Evolutionary conservation across 23 red algal species (phyloP), one percentile per base, ranked within the genome.

Genomic region (Pyropia haitanensis): DNA sequence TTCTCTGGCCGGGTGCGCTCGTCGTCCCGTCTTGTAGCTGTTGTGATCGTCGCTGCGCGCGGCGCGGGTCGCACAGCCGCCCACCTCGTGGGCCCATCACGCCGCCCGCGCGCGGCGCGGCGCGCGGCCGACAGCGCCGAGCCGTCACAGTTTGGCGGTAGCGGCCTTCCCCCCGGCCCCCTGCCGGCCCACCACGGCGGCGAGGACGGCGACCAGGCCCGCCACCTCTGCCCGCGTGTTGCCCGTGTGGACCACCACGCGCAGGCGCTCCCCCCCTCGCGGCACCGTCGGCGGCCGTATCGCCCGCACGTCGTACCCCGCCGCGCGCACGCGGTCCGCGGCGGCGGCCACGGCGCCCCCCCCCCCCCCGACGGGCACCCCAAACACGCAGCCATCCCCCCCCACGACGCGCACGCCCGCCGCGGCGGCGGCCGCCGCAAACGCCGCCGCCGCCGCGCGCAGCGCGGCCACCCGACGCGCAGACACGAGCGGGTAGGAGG

Each of bases 281-380:
- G 81, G 67, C 66, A 98, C 94, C 2, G 94, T 98, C 39, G 94
- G 94, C 16, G 78, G 73, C 55, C 94, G 59, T 6, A 98, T 88
- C 16, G 94, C 70, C 66, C 75, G 82, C 9, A 87, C 70, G 59
- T 73, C 76, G 70, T 87, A 86, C 10, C 85, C 77, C 3, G 46
- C 32, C 49, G 56, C 22, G 27, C 63, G 33, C 15, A 96, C 46
- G 60, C 20, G 58, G 15, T 78, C 53, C 8, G 83, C 77, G 14
- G 91, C 51, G 19, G 53, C 49, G 24, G 79, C 61, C 61, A 80
- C 91, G 28, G 53, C 21, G 6, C 46, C 60, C 33, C 85, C 87
- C 15, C 88, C 84, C 46, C 50, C 72, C 26, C 75, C 17, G n/a
- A 88, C 57, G 14, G 77, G 51, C 21, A 95, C 70, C 30, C 72